phyloP scores from a whole-genome alignment of 345 rosid species.

The Syzygium aqueum region DNA sequence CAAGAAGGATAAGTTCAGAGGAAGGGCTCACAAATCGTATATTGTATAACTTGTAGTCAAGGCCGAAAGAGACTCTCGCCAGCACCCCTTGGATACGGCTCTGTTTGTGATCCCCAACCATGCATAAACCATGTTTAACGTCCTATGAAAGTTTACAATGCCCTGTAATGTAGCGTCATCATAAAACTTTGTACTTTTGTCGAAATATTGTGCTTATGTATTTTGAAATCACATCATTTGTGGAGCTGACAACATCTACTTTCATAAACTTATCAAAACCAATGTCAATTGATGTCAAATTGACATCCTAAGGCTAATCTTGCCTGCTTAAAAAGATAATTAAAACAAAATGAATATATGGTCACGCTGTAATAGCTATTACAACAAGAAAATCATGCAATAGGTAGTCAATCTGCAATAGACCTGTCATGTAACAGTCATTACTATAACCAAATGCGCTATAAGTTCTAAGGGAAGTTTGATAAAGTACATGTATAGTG shows the following conservation, averaged over 20 bases:
- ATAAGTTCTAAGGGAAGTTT: background rate
- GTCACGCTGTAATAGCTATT: background rate
- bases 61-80: no score
- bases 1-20: background rate
- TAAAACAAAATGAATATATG: background rate
- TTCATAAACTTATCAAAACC: background rate
- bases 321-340: background rate
- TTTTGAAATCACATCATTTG: background rate
- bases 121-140: background rate
- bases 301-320: background rate
- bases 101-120: background rate
- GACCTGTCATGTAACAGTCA: background rate
- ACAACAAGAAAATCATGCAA: background rate
- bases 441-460: background rate
- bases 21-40: background rate
- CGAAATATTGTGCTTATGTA: background rate
- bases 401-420: background rate
- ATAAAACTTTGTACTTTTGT: background rate
- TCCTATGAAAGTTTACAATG: background rate
- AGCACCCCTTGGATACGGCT: background rate
- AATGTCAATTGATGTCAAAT: background rate
- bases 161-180: background rate
- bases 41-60: background rate
- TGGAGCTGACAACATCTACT: background rate
- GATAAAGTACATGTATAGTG: background rate